Evolutionary conservation across 1,139 yeast genomes (phyloP).

Genomic region (Yamadazyma diospyri): DNA sequence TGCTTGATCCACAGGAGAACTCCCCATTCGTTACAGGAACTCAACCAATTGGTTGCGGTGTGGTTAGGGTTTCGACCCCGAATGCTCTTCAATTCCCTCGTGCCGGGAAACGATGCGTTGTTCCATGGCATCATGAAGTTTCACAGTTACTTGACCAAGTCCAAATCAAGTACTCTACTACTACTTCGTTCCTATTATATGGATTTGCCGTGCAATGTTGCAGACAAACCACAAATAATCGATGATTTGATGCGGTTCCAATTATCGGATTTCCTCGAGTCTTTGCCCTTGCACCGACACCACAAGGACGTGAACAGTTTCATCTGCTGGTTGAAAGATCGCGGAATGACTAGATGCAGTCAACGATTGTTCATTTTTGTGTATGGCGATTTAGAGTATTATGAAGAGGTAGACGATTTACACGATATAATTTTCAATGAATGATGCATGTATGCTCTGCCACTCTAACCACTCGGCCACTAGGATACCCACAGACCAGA

Average conservation of each 20-base stretch:
- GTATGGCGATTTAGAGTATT: constrained; percentile 12
- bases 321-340: constrained; percentile 12
- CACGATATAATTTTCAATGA: constrained; percentile 3
- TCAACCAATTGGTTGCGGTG: constrained; percentile 13
- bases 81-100: constrained; percentile 27
- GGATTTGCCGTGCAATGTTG: not conserved
- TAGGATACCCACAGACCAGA: no score
- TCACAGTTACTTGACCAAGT: constrained; percentile 3
- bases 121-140: constrained; percentile 22
- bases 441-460: no score
- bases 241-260: constrained; percentile 6
- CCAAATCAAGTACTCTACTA: not conserved
- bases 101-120: constrained; percentile 29
- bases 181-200: constrained; percentile 4
- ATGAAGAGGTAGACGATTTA: constrained; percentile 8
- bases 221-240: constrained; percentile 5
- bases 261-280: constrained; percentile 4
- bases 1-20: constrained; percentile 9
- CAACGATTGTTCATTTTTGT: constrained; percentile 7
- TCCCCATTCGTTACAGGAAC: not conserved
- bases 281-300: constrained; percentile 10
- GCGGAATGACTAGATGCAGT: constrained; percentile 4
- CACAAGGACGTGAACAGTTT: constrained; percentile 10
- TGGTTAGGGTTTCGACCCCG: constrained; percentile 29
- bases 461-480: no score